Base-by-base conservation (phyloP, 345 rosid genomes). In the Dimocarpus longan region DNA sequence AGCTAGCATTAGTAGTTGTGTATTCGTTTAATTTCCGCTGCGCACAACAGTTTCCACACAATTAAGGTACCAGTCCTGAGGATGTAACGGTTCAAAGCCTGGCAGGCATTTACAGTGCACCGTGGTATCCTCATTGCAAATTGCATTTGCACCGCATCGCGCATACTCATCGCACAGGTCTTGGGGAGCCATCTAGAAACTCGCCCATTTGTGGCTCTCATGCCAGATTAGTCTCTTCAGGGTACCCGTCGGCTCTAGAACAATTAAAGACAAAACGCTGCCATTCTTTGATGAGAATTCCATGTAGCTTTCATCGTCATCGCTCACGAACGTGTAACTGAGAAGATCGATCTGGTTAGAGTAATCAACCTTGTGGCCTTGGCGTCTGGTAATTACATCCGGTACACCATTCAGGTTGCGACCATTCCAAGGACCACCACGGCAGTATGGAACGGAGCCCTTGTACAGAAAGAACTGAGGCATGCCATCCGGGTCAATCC, bases 111-210 rank as follows among this genome's bases (percentile, higher is more conserved):
- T 9, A 24, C 83, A 83, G 1, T 1, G 40, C 2, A 46, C 63
- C 54, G 50, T 10, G 12, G 22, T 9, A 21, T 56, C 19, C 21
- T 46, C 32, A 5, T 83, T 69, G 48, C 81, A 83, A 3, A 15
- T 68, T 59, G 28, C 68, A 68, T 76, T 39, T 6, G 69, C 56
- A 4, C 82, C 79, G 64, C 85, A 82, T 0, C 67, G 0, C 15
- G 63, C 26, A 42, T 80, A 85, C 19, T 68, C 46, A 3, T 80
- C 85, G 10, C 88, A 85, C 12, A 44, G 28, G 54, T 85, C 86
- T 13, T 1, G 21, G 0, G 80, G 82, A 0, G 5, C 22, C 21
- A 32, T 18, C 79, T 52, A 70, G 56, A 26, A 37, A 22, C 22
- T 73, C 2, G 8, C 71, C 82, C 82, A 84, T 2, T n/a, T 3